A percentile compares a stretch with the other conserved stretches of the same genome.
Conservation (phyloP, 1,284 basidiomycete species). For the Violaceomyces palustris region DNA sequence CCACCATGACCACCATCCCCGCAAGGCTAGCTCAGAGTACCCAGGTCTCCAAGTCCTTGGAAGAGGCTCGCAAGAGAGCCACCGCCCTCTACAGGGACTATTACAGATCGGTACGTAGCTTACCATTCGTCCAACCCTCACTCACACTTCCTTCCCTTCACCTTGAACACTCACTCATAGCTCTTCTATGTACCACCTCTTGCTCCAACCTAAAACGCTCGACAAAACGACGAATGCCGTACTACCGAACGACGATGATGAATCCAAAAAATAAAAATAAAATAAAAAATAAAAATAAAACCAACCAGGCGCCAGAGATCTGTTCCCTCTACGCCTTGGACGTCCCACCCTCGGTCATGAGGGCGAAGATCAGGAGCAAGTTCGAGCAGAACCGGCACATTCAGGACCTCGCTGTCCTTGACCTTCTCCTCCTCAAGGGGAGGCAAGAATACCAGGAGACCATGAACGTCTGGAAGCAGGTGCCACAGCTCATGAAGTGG, state of each 20-base stretch:
- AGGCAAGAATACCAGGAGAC: conserved; percentile 86
- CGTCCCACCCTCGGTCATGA: conserved; percentile 72
- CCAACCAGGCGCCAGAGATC: conserved; percentile 81
- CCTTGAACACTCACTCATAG: not conserved
- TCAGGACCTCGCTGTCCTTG: conserved; percentile 75
- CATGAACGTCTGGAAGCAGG: conserved; percentile 87
- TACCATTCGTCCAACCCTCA: not conserved
- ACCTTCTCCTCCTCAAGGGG: conserved; percentile 81
- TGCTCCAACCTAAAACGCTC: not conserved
- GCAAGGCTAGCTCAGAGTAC: conserved; percentile 74
- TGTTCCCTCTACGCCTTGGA: conserved; percentile 77
- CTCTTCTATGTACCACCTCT: not conserved
- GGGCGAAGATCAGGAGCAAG: conserved; percentile 75
- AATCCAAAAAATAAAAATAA: too few relatives aligned
- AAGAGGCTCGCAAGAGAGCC: conserved; percentile 68
- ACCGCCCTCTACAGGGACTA: conserved; percentile 83
- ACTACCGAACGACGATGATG: too few relatives aligned
- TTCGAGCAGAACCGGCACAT: conserved; percentile 84
- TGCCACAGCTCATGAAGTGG: conserved; percentile 54
- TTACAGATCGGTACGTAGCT: conserved; percentile 72
- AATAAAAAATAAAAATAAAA: too few relatives aligned
- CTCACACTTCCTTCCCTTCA: not conserved
- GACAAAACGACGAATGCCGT: too few relatives aligned
- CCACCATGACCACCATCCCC: conserved; percentile 77
- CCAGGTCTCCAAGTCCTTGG: conserved; percentile 55